Conservation (phyloP, 345 rosid species). For the Anacardium occidentale region DNA sequence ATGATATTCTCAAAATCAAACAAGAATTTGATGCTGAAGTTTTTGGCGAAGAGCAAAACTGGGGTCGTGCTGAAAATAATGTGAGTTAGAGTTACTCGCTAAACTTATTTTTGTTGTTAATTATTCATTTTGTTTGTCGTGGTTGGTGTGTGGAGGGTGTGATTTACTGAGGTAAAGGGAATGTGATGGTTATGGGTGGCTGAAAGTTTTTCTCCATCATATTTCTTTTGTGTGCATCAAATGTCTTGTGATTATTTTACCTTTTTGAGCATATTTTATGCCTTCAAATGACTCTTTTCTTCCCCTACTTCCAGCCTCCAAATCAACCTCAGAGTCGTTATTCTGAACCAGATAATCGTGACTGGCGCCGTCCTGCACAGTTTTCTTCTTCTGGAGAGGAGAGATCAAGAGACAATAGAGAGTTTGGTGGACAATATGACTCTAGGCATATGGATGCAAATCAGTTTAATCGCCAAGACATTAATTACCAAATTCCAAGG, state of each 20-base stretch:
- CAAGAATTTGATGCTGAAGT: constrained; percentile 68
- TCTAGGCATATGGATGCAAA: no score
- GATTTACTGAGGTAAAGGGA: neutral
- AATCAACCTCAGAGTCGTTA: constrained; percentile 59
- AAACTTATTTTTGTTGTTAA: constrained; percentile 1
- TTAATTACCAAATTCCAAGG: constrained; percentile 43
- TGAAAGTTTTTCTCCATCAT: no score
- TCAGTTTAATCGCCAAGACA: constrained; percentile 25
- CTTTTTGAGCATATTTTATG: neutral
- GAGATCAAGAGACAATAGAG: constrained; percentile 59
- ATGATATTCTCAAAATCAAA: constrained; percentile 62
- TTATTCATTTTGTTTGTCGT: neutral
- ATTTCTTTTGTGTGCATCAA: neutral
- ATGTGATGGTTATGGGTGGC: neutral
- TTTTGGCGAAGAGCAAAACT: constrained; percentile 72
- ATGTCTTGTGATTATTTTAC: neutral
- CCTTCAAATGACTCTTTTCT: neutral
- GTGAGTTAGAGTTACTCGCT: constrained; percentile 39
- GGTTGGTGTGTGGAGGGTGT: neutral
- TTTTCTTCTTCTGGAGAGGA: constrained; percentile 60
- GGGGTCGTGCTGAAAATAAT: constrained; percentile 60
- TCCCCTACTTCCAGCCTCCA: constrained; percentile 36
- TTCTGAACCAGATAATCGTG: constrained; percentile 83
- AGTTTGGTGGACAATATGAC: constrained; percentile 25
- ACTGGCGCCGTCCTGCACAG: constrained; percentile 82